Base-by-base conservation (phyloP, 768 basidiomycete species). In the Podaxis rugospora region DNA sequence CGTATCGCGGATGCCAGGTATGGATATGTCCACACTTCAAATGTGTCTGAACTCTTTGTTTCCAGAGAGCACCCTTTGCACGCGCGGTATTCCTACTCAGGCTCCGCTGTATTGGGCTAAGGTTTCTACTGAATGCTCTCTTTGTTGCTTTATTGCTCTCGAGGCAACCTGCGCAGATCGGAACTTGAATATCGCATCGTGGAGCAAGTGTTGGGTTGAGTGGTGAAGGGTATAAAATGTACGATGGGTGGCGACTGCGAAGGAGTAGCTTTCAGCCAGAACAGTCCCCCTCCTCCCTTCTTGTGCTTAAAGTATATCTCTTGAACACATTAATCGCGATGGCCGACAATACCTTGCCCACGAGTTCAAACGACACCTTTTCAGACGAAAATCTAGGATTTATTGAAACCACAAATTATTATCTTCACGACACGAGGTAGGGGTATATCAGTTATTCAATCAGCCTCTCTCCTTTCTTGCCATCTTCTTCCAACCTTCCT, bases 351-450 rank as follows among this genome's bases (percentile, higher is more conserved):
- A 6, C 13, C 18, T n/a, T 36, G 11, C 7, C 47, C 44, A 23
- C n/a, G 13, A 13, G 13, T 27, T 11, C 25, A 44, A 23, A 54
- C n/a, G 47, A 23, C 14, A n/a, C 28, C 3, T 4, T 16, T 52
- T 39, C 57, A 53, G 51, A 32, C 14, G 52, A 39, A 44, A 47
- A 10, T 10, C 53, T 66, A n/a, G 66, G 62, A 35, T 65, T 66
- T 53, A 47, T 65, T 61, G 59, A 65, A 40, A 65, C 62, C 5
- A 28, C 64, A n/a, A 59, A 56, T 21, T 66, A 66, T 55, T 63
- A 63, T 44, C 59, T 36, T 21, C 14, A 54, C 55, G 59, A 61
- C 59, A 61, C 59, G 59, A 61, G 59, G 59, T 61, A 54, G 59
- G 58, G 52, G 52, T 49, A 61, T 61, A 61, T 61, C 53, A 61